phyloP scores from a whole-genome alignment of 768 basidiomycete genomes.

The Lentinula edodes region DNA sequence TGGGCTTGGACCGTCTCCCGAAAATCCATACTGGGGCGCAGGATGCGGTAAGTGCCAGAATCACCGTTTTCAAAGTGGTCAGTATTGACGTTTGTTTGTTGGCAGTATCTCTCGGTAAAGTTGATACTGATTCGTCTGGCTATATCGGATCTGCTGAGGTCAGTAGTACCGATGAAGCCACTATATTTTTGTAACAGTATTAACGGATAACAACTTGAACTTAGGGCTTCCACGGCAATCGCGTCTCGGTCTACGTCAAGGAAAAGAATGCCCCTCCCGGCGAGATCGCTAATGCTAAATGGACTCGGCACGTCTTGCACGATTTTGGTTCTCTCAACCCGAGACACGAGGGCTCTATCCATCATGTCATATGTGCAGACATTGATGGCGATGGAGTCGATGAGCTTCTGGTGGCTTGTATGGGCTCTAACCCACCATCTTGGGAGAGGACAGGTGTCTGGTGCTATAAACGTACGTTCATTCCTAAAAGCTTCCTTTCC shows the following conservation, averaged over 20 bases:
- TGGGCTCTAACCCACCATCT: constrained; percentile 10
- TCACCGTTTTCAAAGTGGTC: neutral
- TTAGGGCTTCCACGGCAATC: neutral
- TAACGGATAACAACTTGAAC: too few species aligned
- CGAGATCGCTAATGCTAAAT: constrained; percentile 1
- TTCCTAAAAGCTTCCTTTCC: neutral
- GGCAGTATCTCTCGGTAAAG: neutral
- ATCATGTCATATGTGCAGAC: constrained; percentile 13
- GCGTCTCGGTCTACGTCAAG: neutral
- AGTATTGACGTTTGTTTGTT: neutral
- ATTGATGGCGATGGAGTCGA: constrained; percentile 10
- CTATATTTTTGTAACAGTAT: too few species aligned
- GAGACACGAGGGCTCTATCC: constrained; percentile 13
- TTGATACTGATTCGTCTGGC: neutral
- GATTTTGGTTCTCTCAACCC: constrained; percentile 16
- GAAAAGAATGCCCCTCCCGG: neutral
- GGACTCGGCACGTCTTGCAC: constrained; percentile 17
- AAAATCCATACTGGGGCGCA: neutral
- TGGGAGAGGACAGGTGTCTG: neutral
- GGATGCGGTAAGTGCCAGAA: neutral
- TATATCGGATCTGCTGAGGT: neutral
- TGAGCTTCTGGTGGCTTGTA: constrained; percentile 16
- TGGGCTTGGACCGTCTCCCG: neutral
- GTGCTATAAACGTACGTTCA: neutral
- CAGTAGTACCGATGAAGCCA: neutral